Conservation (phyloP, 2,329 filamentous ascomycete species). For the Aureobasidium zeae region DNA sequence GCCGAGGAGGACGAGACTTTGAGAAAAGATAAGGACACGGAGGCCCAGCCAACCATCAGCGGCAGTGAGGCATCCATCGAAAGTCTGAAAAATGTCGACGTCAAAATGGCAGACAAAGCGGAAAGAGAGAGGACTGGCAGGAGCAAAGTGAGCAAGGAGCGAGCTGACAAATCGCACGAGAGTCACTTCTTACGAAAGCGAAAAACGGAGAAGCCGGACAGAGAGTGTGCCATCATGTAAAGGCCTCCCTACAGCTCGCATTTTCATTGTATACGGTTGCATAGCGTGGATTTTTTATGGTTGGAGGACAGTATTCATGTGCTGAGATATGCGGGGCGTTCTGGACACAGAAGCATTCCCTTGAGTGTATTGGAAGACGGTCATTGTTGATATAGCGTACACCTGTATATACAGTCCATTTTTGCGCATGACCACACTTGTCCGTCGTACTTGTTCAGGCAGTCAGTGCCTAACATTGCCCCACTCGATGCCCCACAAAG, state of each 20-base stretch:
- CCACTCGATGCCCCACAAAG: too few species aligned
- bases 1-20: slow-evolving; percentile 3
- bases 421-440: too few species aligned
- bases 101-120: slow-evolving; percentile 9
- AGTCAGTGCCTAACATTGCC: too few species aligned
- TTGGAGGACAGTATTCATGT: neutral
- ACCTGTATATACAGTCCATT: neutral
- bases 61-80: slow-evolving; percentile 13
- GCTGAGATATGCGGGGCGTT: slow-evolving; percentile 1
- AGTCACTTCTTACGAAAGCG: slow-evolving; percentile 15
- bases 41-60: slow-evolving; percentile 1
- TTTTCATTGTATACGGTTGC: slow-evolving; percentile 8
- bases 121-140: slow-evolving; percentile 7
- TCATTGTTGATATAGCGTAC: slow-evolving; percentile 2
- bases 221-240: slow-evolving; percentile 18
- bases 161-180: slow-evolving; percentile 6
- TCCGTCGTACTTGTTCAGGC: too few species aligned
- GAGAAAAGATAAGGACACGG: neutral
- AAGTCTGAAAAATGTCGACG: slow-evolving; percentile 13
- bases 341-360: neutral
- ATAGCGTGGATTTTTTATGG: slow-evolving; percentile 8
- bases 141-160: slow-evolving; percentile 13
- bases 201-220: slow-evolving; percentile 18
- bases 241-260: neutral
- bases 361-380: neutral